Evolutionary conservation across 2,329 filamentous ascomycete species (phyloP).

Genomic region (Phialemoniopsis sp.): DNA sequence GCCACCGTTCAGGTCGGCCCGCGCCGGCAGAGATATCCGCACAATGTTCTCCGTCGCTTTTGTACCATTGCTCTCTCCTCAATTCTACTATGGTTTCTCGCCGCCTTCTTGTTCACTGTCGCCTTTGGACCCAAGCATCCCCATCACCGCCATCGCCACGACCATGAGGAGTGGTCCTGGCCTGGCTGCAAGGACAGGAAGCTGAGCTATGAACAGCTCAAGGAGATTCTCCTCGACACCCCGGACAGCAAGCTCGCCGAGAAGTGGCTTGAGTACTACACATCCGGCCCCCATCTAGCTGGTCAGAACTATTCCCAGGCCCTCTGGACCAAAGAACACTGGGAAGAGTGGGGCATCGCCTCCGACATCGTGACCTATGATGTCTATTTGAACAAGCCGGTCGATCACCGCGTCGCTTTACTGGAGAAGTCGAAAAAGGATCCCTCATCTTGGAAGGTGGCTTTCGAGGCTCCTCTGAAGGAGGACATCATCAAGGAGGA

Average conservation of each 20-base stretch:
- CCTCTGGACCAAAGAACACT: constrained; percentile 69
- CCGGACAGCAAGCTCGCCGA: constrained; percentile 52
- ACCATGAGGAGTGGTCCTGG: constrained; percentile 19
- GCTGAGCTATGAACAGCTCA: constrained; percentile 46
- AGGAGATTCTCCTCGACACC: constrained; percentile 52
- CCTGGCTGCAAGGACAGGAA: constrained; percentile 19
- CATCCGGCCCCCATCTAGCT: constrained; percentile 69
- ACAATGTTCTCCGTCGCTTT: constrained; percentile 59
- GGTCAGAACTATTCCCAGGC: constrained; percentile 73
- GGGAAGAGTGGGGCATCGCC: constrained; percentile 67
- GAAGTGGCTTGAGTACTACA: constrained; percentile 78
- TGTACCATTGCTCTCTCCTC: constrained; percentile 59
- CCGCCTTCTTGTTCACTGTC: constrained; percentile 38
- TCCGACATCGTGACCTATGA: constrained; percentile 67
- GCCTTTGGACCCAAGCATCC: constrained; percentile 26
- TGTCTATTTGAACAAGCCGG: constrained; percentile 73
- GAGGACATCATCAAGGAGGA: constrained; percentile 86
- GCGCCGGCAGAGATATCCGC: constrained; percentile 50
- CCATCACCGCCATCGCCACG: constrained; percentile 22
- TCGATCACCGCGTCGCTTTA: constrained; percentile 65
- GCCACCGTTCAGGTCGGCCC: constrained; percentile 55
- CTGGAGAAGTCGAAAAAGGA: constrained; percentile 43
- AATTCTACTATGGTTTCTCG: constrained; percentile 44
- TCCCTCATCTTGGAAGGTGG: constrained; percentile 48
- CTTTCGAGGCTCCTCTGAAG: constrained; percentile 75